A percentile compares a stretch with the other conserved stretches of the same genome.
These are phyloP conservation scores for Plantago ovata DNA, from an alignment of 257 asterid genomes.

Conservation along the genomic window DNA sequence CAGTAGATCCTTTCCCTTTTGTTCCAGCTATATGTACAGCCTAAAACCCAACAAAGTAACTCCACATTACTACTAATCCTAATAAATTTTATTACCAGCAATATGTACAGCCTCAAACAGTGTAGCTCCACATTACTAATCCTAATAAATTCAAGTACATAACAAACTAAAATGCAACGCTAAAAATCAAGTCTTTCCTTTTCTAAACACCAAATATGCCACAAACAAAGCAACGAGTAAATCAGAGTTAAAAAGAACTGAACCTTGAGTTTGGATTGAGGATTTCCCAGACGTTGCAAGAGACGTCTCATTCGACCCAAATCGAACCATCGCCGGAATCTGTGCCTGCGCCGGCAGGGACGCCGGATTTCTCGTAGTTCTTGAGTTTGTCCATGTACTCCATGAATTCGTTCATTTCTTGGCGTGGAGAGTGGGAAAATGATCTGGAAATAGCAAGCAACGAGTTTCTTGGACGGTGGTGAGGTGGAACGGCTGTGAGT, in stretches of 20 bases:
- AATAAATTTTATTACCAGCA: slow-evolving; percentile 30
- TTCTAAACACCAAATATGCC: background rate
- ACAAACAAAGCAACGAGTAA: slow-evolving; percentile 5
- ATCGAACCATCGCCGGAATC: slow-evolving; percentile 80
- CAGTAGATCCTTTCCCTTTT: slow-evolving; percentile 97
- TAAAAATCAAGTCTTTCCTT: background rate
- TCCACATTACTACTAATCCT: background rate
- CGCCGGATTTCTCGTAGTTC: slow-evolving; percentile 79
- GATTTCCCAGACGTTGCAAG: slow-evolving; percentile 69
- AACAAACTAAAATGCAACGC: background rate
- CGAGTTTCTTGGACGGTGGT: slow-evolving; percentile 10
- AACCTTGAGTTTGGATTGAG: slow-evolving; percentile 85
- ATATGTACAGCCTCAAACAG: slow-evolving; percentile 11
- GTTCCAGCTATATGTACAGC: slow-evolving; percentile 92
- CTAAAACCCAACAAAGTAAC: slow-evolving; percentile 18
- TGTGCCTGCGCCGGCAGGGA: slow-evolving; percentile 84
- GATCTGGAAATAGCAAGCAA: slow-evolving; percentile 15
- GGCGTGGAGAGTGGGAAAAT: slow-evolving; percentile 20
- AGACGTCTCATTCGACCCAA: slow-evolving; percentile 79
- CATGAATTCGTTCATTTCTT: slow-evolving; percentile 46
- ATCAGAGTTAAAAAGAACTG: slow-evolving; percentile 10
- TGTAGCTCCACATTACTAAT: background rate
- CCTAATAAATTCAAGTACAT: background rate
- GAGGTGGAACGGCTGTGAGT: slow-evolving; percentile 17
- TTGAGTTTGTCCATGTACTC: slow-evolving; percentile 68